Base-by-base conservation (phyloP, 129 eudicot species). In the carrot (Daucus carota) region DNA sequence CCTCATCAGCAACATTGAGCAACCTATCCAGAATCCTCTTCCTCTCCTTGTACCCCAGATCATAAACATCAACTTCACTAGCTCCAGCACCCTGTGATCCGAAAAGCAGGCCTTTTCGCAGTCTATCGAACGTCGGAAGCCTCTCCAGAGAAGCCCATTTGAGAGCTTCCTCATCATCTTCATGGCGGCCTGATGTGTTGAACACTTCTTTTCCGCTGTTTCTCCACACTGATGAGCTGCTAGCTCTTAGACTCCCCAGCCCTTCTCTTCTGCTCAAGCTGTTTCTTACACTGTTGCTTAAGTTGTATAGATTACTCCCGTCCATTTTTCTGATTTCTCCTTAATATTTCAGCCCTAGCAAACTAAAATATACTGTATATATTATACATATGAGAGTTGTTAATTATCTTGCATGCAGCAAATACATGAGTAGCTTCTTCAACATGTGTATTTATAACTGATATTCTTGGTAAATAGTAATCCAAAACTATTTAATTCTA, bases 131-230 rank as follows among this genome's bases (percentile, higher is more conserved):
- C 5, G 97, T 92, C 0, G 97, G 97, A 36, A 92, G 86, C 77
- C 80, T 92, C 76, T 92, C 96, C 1, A 92, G 90, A 10, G 97
- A 84, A 48, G 97, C 97, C 97, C 97, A 92, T 77, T 86, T 92
- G 0, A 92, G 88, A 34, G 96, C 93, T 50, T 87, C 97, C 81
- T 92, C 97, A 54, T 92, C 97, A 52, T 92, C 89, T 81, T 89
- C 92, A 5, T 87, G 87, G 43, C 80, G 68, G 5, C 84, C 47
- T 0, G 96, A 85, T 41, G 76, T 79, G 0, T 90, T 84, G 47
- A 88, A 91, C 33, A 75, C 88, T 11, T 88, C 93, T 74, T 63
- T 70, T 24, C 88, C 83, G 29, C 80, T 79, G 60, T 70, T 83
- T 76, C 90, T 85, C 92, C 94, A 87, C 73, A 80, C 32, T 24